Base-by-base conservation (phyloP, 164 flowering plant species). In the Berberis thunbergii region DNA sequence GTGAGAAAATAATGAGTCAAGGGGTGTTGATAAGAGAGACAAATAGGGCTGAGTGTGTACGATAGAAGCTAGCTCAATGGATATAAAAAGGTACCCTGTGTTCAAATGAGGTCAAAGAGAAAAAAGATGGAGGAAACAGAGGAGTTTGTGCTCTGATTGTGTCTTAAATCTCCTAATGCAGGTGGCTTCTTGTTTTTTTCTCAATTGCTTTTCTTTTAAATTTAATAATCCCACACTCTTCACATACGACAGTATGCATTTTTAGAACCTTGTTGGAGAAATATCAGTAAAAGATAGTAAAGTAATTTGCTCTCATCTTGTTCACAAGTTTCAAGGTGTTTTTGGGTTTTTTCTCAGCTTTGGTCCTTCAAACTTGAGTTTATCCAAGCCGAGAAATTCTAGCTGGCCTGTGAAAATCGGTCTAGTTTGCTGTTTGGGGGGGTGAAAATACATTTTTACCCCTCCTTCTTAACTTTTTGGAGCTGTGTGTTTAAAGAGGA, bases 261-360 rank as follows among this genome's bases (percentile, higher is more conserved):
- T 52, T 52, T 52, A 11, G 55, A 6, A 7, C 13, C 55, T 52
- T 61, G 43, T 61, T 3, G 54, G 42, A 48, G 54, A 42, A 48
- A 63, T 6, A 64, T 42, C 41, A 53, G 55, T 6, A 40, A 45
- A 41, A 26, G 26, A 26, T 26, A 26, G 26, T 26, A 26, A 42
- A 41, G 62, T 7, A 49, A 49, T 58, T 57, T 41, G 12, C 55
- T 7, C 1, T 52, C 13, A 52, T 52, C 55, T 65, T 65, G 68
- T 57, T 49, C 68, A 65, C 68, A 48, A 42, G 39, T 52, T 65
- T 49, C 62, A 57, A 65, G 54, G 44, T 63, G 10, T 52, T 26
- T 7, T 7, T 26, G 13, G 55, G 13, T 52, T 52, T 52, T 12
- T 26, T 52, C 13, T 52, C 55, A 52, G 13, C 1, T 52, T 52